phyloP scores from a whole-genome alignment of 2,329 filamentous ascomycete species.

The Teratosphaeria epicoccoides region DNA sequence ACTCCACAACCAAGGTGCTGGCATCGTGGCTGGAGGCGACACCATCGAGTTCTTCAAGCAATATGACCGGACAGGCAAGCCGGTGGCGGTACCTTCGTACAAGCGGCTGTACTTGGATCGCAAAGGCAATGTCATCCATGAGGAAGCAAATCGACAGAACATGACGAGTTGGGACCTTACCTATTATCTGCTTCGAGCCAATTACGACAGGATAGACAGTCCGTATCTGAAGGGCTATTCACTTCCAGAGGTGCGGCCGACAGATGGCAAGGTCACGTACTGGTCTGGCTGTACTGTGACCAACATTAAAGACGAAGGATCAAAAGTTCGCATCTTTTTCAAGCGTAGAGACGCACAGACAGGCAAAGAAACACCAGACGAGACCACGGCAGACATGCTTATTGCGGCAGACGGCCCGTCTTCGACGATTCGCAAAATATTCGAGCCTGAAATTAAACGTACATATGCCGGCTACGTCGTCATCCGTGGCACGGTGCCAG shows the following conservation, averaged over 20 bases:
- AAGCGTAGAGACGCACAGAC: slow-evolving; percentile 11
- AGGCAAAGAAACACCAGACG: slow-evolving; percentile 11
- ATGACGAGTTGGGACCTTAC: slow-evolving; percentile 40
- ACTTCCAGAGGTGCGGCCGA: slow-evolving; percentile 9
- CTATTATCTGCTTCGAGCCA: slow-evolving; percentile 36
- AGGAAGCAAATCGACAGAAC: slow-evolving; percentile 29
- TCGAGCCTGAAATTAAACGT: slow-evolving; percentile 21
- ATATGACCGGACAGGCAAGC: slow-evolving; percentile 32
- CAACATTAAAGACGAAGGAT: slow-evolving; percentile 18
- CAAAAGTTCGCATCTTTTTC: slow-evolving; percentile 19
- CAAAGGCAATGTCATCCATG: slow-evolving; percentile 18
- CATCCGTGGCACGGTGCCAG: slow-evolving; percentile 24
- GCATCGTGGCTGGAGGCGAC: slow-evolving; percentile 37
- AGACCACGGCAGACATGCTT: slow-evolving; percentile 27
- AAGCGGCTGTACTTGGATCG: slow-evolving; percentile 18
- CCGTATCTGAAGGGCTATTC: slow-evolving; percentile 20
- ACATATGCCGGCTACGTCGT: slow-evolving; percentile 26
- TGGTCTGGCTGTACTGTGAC: slow-evolving; percentile 24
- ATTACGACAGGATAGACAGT: slow-evolving; percentile 32
- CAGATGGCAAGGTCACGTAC: slow-evolving; percentile 20
- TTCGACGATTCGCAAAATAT: slow-evolving; percentile 20
- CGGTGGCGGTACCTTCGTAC: slow-evolving; percentile 17
- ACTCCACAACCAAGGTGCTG: slow-evolving; percentile 39
- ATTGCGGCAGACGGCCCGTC: slow-evolving; percentile 36
- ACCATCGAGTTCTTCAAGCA: slow-evolving; percentile 33